phyloP scores from a whole-genome alignment of 23 red algal species.

The Gracilariopsis chorda region DNA sequence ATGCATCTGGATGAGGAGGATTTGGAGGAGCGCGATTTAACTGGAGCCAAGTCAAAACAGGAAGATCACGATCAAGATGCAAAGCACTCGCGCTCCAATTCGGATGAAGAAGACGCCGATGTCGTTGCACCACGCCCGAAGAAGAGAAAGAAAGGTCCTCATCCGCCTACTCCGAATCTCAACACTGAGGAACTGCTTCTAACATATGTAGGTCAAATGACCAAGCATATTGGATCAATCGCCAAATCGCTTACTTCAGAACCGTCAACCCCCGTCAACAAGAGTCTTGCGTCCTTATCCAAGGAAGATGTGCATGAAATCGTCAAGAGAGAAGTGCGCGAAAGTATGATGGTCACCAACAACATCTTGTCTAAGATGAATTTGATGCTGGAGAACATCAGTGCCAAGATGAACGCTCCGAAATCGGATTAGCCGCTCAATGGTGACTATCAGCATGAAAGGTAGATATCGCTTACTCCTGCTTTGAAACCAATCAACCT shows the following conservation, averaged over 20 bases:
- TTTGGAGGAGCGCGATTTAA: not conserved
- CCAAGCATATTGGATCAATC: not conserved
- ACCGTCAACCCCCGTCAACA: not conserved
- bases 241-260: not conserved
- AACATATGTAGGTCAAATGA: not conserved
- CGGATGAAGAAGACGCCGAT: not conserved
- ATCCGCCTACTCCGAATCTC: not conserved
- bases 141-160: not conserved
- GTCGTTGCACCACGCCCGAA: not conserved
- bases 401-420: not conserved
- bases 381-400: slow-evolving; percentile 11
- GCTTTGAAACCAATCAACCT: no score
- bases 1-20: slow-evolving; percentile 4
- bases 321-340: slow-evolving; percentile 6
- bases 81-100: not conserved
- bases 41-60: not conserved
- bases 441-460: no score
- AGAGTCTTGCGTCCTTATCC: not conserved
- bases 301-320: slow-evolving; percentile 25
- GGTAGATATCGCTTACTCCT: no score
- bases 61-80: not conserved
- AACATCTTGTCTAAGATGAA: slow-evolving; percentile 24
- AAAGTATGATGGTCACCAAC: slow-evolving; percentile 5
- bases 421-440: no score
- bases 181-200: not conserved